These are phyloP conservation scores for Tulasnella sp. DNA, from an alignment of 768 basidiomycete genomes.

Conservation along the genomic window DNA sequence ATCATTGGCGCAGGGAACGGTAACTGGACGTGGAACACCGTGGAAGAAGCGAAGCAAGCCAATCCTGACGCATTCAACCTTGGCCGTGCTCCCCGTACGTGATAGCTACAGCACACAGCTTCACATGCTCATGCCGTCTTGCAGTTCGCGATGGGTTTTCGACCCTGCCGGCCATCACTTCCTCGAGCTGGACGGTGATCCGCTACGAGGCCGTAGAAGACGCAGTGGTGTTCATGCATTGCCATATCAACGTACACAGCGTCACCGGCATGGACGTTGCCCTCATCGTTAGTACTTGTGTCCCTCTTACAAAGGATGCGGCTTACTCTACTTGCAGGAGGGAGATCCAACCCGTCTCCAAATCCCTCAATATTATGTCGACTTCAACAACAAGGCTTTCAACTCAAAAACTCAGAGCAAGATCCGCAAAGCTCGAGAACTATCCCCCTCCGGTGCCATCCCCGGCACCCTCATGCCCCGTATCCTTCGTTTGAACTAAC, in stretches of 20 bases:
- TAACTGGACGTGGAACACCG: conserved; percentile 4
- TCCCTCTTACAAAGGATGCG: too few species aligned
- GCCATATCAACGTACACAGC: conserved; percentile 7
- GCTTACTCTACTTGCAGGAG: too few species aligned
- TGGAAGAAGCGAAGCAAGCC: neutral
- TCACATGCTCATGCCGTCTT: neutral
- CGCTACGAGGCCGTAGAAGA: neutral
- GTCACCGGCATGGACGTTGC: conserved; percentile 5
- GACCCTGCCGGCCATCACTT: neutral
- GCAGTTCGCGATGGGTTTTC: conserved; percentile 7
- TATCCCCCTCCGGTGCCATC: too few species aligned
- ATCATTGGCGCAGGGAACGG: conserved; percentile 4
- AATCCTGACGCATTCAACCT: conserved; percentile 2
- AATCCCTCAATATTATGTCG: too few species aligned
- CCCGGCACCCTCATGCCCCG: too few species aligned
- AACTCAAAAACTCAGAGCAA: too few species aligned
- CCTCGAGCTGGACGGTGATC: neutral
- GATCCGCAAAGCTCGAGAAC: too few species aligned
- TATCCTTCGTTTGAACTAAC: too few species aligned
- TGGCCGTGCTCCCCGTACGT: neutral
- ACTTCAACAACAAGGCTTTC: too few species aligned
- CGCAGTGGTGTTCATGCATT: conserved; percentile 3
- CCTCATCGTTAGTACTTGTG: conserved; percentile 4
- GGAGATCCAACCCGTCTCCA: too few species aligned
- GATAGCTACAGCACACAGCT: neutral